Base-by-base conservation (phyloP, 2,329 filamentous ascomycete species). In the Venturia carpophila region DNA sequence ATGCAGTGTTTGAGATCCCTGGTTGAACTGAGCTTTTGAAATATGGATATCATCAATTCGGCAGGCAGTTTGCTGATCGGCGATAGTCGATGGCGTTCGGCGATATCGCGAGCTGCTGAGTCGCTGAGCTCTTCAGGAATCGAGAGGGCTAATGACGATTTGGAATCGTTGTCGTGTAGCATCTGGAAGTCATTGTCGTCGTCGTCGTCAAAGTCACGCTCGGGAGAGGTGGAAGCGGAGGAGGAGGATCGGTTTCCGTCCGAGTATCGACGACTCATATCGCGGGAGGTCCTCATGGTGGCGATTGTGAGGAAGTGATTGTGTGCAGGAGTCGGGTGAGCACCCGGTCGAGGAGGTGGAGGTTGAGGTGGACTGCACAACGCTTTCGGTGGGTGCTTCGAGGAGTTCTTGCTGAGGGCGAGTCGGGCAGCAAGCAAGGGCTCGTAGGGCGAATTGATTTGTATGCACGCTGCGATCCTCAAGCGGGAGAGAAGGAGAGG, bases 101-200 rank as follows among this genome's bases (percentile, higher is more conserved):
- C 84, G 70, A 83, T 83, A 68, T 78, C 77, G 13, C 76, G 74
- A 65, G 69, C 74, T 67, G 75, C 70, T 85, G 85, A 73, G 83
- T 87, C 83, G 87, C 91, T 70, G 86, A 85, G 71, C 84, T 85
- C 82, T 87, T 92, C 89, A 66, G 91, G 83, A 67, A 89, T 88
- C 58, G 89, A 89, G 42, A 91, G 85, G 64, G 91, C 92, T 65
- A 97, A 83, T 0, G 93, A 97, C 0, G 93, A 97, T 74, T 94
- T 85, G 4, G 93, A 97, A 78, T 97, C 93, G 79, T 97, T 96
- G 71, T 81, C 76, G 69, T 89, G 88, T 66, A 83, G 84, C 74
- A 89, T 88, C 76, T 94, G 94, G 76, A 94, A 96, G 78, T 97
- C 93, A 70, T 92, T 96, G 77, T 97, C 93, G 73, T 92, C 89